Conservation (phyloP, 179 eudicot genomes). For the Spinacia oleracea region DNA sequence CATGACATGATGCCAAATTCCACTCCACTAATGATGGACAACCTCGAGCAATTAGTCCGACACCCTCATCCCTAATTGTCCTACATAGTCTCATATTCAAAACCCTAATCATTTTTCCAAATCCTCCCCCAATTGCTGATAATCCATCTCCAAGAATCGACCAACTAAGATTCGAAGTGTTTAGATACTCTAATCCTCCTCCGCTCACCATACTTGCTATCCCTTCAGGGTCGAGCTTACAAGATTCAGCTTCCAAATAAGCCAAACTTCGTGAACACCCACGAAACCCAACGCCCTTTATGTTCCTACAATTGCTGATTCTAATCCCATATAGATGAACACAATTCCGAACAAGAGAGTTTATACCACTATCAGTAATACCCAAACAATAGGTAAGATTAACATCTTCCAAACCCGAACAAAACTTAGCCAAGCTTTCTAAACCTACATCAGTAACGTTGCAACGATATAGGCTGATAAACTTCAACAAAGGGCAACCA, state of each 20-base stretch:
- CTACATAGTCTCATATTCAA: constrained; percentile 54
- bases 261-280: constrained; percentile 49
- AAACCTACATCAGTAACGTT: constrained; percentile 55
- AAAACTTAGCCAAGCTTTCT: constrained; percentile 49
- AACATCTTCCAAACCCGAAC: constrained; percentile 46
- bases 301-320: constrained; percentile 42
- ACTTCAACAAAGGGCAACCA: constrained; percentile 50
- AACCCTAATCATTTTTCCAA: constrained; percentile 39
- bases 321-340: constrained; percentile 44
- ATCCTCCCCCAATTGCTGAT: constrained; percentile 44
- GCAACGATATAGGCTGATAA: constrained; percentile 63
- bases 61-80: constrained; percentile 40
- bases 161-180: constrained; percentile 46
- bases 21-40: constrained; percentile 61
- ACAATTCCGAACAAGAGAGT: constrained; percentile 49
- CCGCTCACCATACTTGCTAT: constrained; percentile 56
- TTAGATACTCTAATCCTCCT: constrained; percentile 67
- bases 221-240: constrained; percentile 72
- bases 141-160: constrained; percentile 41
- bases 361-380: constrained; percentile 57
- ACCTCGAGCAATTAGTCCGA: constrained; percentile 51
- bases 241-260: constrained; percentile 71
- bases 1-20: constrained; percentile 66
- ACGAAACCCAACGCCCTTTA: constrained; percentile 62
- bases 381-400: constrained; percentile 53